Percentiles rank a stretch among this genome's conserved stretches.
phyloP scores from a whole-genome alignment of 108 stramenopile species.

The Pelagomonas calceolata region DNA sequence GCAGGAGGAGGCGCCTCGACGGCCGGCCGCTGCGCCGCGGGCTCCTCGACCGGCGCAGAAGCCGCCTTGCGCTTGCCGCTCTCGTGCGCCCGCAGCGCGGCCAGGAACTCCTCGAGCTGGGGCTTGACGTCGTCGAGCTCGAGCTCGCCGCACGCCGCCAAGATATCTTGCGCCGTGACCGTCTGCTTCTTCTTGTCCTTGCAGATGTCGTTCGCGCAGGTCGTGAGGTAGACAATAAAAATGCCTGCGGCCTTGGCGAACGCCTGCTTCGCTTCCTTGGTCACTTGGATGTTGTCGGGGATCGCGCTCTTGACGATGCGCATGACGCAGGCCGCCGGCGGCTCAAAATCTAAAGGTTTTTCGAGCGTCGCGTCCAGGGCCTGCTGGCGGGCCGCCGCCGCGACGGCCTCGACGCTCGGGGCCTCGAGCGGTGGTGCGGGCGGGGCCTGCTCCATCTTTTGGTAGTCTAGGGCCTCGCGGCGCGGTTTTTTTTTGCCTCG shows the following conservation, averaged over 20 bases:
- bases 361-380: too few relatives aligned
- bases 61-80: neutral
- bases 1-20: too few relatives aligned
- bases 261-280: slow-evolving; percentile 68
- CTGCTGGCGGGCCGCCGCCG: too few relatives aligned
- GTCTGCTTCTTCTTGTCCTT: slow-evolving; percentile 70
- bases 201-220: slow-evolving; percentile 80
- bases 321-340: slow-evolving; percentile 70
- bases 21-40: too few relatives aligned
- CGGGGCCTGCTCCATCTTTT: too few relatives aligned
- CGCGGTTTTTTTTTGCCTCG: too few relatives aligned
- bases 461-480: too few relatives aligned
- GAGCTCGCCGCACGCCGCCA: neutral
- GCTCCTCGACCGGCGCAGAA: neutral
- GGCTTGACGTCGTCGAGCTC: neutral
- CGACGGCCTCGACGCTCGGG: too few relatives aligned
- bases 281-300: slow-evolving; percentile 62
- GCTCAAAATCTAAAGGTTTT: slow-evolving; percentile 86
- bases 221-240: slow-evolving; percentile 78
- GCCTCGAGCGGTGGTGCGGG: too few relatives aligned
- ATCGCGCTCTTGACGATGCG: slow-evolving; percentile 67
- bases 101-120: neutral
- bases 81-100: neutral
- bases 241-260: slow-evolving; percentile 76
- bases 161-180: slow-evolving; percentile 71